Evolutionary conservation across 305 asterid genomes (phyloP).

Genomic region (Fraxinus velutina): DNA sequence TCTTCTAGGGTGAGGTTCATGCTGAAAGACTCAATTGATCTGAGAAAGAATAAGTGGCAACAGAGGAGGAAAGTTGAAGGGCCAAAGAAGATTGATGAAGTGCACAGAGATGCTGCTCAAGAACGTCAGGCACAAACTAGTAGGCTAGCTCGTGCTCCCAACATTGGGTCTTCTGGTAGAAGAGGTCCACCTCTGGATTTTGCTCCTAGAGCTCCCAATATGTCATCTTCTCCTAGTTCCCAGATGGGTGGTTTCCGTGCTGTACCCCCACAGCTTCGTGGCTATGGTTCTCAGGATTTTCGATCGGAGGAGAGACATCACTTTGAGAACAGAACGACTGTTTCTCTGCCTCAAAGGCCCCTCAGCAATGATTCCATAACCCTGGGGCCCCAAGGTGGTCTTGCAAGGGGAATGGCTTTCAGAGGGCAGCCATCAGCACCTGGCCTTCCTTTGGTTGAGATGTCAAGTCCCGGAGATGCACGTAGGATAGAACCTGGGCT

Average conservation of each 20-base stretch:
- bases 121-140: slow-evolving; percentile 62
- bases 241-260: slow-evolving; percentile 43
- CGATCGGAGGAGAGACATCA: slow-evolving; percentile 45
- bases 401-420: slow-evolving; percentile 82
- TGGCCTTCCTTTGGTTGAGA: slow-evolving; percentile 34
- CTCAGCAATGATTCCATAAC: slow-evolving; percentile 53
- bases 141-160: slow-evolving; percentile 49
- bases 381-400: slow-evolving; percentile 96
- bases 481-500: slow-evolving; percentile 51
- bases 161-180: slow-evolving; percentile 44
- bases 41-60: slow-evolving; percentile 81
- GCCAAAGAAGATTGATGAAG: slow-evolving; percentile 78
- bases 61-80: slow-evolving; percentile 86
- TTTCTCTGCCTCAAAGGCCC: slow-evolving; percentile 50
- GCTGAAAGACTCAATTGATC: slow-evolving; percentile 71
- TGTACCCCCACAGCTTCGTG: slow-evolving; percentile 44
- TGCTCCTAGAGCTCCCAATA: slow-evolving; percentile 42
- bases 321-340: slow-evolving; percentile 41
- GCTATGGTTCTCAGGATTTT: slow-evolving; percentile 54
- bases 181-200: slow-evolving; percentile 49
- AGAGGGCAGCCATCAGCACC: slow-evolving; percentile 65
- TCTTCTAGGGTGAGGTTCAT: slow-evolving; percentile 70
- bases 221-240: slow-evolving; percentile 44
- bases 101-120: slow-evolving; percentile 76
- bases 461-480: slow-evolving; percentile 41